phyloP scores from a whole-genome alignment of 805 yeast species.

The Dipodascopsis uninucleata region DNA sequence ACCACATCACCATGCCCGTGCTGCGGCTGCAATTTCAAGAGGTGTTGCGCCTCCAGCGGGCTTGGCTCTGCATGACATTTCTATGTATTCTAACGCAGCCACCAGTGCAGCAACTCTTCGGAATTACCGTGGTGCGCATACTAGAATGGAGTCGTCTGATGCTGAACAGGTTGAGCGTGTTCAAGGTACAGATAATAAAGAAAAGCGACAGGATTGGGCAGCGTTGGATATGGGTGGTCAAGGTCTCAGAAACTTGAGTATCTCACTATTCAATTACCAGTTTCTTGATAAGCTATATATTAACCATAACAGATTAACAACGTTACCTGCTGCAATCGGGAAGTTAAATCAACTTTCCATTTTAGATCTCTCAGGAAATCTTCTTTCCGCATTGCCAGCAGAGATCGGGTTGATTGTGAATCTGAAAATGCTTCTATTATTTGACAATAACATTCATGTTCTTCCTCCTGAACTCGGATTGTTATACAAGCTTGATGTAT shows the following conservation, averaged over 20 bases:
- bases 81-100: constrained; percentile 12
- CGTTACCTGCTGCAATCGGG: constrained; percentile 64
- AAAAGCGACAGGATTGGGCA: constrained; percentile 56
- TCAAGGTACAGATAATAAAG: constrained; percentile 5
- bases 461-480: constrained; percentile 85
- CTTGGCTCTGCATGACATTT: constrained; percentile 26
- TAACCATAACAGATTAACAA: constrained; percentile 74
- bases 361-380: constrained; percentile 79
- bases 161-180: constrained; percentile 29
- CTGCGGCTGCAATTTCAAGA: constrained; percentile 65
- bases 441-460: constrained; percentile 74
- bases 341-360: constrained; percentile 70
- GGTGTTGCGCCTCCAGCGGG: constrained; percentile 37
- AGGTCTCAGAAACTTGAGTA: constrained; percentile 66
- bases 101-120: constrained; percentile 31
- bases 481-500: constrained; percentile 73
- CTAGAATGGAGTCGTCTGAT: constrained; percentile 34
- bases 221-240: constrained; percentile 90
- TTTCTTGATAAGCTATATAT: constrained; percentile 83
- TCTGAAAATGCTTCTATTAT: constrained; percentile 75
- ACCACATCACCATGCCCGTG: constrained; percentile 81
- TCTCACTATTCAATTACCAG: constrained; percentile 70
- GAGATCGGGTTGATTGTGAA: constrained; percentile 82
- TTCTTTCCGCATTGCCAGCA: constrained; percentile 65
- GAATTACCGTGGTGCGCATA: constrained; percentile 21